phyloP scores from a whole-genome alignment of 768 basidiomycete genomes.

The Fistulinella prunicolor region DNA sequence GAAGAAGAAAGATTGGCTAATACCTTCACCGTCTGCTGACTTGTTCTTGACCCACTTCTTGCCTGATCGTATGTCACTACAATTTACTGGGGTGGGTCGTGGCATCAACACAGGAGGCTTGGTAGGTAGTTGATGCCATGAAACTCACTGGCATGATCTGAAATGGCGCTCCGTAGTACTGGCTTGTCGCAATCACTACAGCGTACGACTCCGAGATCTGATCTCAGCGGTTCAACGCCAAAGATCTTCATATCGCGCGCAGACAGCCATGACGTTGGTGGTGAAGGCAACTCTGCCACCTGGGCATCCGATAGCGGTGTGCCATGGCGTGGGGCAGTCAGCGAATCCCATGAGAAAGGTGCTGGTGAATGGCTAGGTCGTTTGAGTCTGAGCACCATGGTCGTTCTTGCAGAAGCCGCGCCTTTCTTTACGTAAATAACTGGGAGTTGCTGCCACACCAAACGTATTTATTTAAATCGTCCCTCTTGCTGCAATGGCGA shows the following conservation, averaged over 20 bases:
- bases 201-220: slow-evolving; percentile 62
- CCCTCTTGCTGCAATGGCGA: too few species aligned
- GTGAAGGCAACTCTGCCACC: slow-evolving; percentile 51
- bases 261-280: slow-evolving; percentile 82
- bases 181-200: slow-evolving; percentile 85
- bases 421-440: slow-evolving; percentile 24
- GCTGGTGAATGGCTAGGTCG: slow-evolving; percentile 42
- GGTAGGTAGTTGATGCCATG: not conserved
- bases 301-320: slow-evolving; percentile 37
- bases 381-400: slow-evolving; percentile 45
- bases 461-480: too few species aligned
- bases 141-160: slow-evolving; percentile 70
- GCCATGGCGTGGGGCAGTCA: slow-evolving; percentile 27
- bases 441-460: too few species aligned
- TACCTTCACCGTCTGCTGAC: slow-evolving; percentile 46
- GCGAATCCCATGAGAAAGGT: slow-evolving; percentile 64
- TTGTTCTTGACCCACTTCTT: slow-evolving; percentile 60
- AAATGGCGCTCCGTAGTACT: slow-evolving; percentile 67
- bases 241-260: slow-evolving; percentile 88
- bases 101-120: slow-evolving; percentile 5
- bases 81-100: slow-evolving; percentile 46
- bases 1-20: slow-evolving; percentile 5
- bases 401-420: not conserved
- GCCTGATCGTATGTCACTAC: slow-evolving; percentile 53
- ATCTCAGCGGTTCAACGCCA: slow-evolving; percentile 70